phyloP scores from a whole-genome alignment of 1,284 basidiomycete genomes.

The Ganoderma resinaceum region DNA sequence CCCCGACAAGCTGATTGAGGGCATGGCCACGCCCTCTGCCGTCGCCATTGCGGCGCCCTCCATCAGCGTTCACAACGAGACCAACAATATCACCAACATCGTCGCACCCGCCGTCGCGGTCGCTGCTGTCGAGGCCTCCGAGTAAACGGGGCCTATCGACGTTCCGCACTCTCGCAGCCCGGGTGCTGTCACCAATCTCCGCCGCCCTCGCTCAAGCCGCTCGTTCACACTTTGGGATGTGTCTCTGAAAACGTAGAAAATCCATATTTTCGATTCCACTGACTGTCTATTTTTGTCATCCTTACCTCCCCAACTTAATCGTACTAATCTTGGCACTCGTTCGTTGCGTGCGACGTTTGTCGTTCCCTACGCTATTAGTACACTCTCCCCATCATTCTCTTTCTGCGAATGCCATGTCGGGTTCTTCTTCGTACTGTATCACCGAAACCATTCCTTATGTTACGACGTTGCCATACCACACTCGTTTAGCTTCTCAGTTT shows the following conservation, averaged over 20 bases:
- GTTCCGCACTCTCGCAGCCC: not conserved
- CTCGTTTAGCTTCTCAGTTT: not conserved
- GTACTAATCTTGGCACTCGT: too few relatives aligned
- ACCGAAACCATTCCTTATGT: too few relatives aligned
- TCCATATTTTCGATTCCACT: not conserved
- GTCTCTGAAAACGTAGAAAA: not conserved
- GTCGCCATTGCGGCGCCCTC: not conserved
- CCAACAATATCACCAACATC: conserved; percentile 2
- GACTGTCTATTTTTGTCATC: not conserved
- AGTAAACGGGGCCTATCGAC: not conserved
- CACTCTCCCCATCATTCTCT: too few relatives aligned
- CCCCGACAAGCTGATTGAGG: not conserved
- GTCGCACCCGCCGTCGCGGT: not conserved
- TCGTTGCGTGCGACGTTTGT: too few relatives aligned
- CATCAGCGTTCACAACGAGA: not conserved
- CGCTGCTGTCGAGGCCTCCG: not conserved
- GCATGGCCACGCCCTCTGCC: not conserved
- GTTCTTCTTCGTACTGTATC: too few relatives aligned
- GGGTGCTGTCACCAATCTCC: not conserved
- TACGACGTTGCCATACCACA: too few relatives aligned
- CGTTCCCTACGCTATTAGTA: too few relatives aligned
- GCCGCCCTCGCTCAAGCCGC: not conserved
- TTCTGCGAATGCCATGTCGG: too few relatives aligned
- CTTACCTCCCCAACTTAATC: not conserved
- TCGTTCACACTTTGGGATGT: not conserved